Base-by-base conservation (phyloP, 148 eudicot genomes). In the Amaranthus hypochondriacus region DNA sequence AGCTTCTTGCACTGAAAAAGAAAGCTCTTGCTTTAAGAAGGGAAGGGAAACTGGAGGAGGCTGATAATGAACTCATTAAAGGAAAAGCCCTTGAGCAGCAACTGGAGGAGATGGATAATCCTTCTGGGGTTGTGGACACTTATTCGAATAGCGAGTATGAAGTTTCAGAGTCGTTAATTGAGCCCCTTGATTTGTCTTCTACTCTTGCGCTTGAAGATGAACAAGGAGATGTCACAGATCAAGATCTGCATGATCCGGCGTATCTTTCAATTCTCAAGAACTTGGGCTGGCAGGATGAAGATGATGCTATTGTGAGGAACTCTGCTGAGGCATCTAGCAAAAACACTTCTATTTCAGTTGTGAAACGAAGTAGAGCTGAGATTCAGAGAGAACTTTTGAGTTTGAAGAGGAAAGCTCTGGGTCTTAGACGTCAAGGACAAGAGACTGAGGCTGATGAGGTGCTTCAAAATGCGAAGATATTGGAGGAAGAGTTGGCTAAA, bases 281-380 rank as follows among this genome's bases (percentile, higher is more conserved):
- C 78, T 81, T 95, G 82, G 98, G 98, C 15, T 95, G 98, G 98
- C 88, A 90, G 69, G 97, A 92, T 11, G 93, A 86, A 42, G 88
- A 84, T 47, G 76, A 80, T 75, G 77, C 49, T 47, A 72, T 69
- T 59, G 59, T 63, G 57, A 47, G 48, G 65, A 56, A 78, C 81
- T 72, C 79, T 9, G 18, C 84, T 46, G 75, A 82, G 42, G 75
- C 69, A 48, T 49, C 77, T 57, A 59, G 80, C 54, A 78, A 64
- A 75, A 58, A 47, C 49, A 61, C 82, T 44, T 21, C 81, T 59
- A 48, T 44, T 28, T 28, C 70, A 61, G 71, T 66, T 51, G 66
- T 48, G 71, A 81, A 73, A 72, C 74, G 86, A 6, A 92, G 88
- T 79, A 91, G 87, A 85, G 77, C 73, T 71, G 97, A 91, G 77